Evolutionary conservation across 108 stramenopile species (phyloP).

Genomic region (Bacterosira constricta): DNA sequence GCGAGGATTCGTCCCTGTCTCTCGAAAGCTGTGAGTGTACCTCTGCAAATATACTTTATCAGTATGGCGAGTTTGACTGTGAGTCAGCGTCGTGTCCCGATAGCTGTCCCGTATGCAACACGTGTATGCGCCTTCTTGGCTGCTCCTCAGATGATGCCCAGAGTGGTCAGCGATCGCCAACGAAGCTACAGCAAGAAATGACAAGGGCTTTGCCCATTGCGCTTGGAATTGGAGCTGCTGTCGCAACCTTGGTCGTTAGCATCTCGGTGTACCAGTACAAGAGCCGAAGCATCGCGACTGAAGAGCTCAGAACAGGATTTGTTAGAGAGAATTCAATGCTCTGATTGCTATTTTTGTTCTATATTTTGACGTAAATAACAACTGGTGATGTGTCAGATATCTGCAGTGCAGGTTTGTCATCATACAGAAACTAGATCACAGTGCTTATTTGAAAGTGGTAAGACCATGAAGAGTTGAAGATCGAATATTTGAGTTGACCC

Average conservation of each 20-base stretch:
- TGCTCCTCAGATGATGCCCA: background rate
- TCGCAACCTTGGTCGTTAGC: background rate
- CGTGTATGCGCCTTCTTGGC: constrained; percentile 49
- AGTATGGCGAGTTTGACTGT: constrained; percentile 48
- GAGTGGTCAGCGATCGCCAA: background rate
- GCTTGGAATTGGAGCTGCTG: constrained; percentile 12
- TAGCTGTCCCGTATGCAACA: constrained; percentile 59
- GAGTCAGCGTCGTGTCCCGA: constrained; percentile 43
- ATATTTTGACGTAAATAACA: too few relatives aligned
- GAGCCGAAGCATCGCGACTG: too few relatives aligned
- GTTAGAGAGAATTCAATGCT: too few relatives aligned
- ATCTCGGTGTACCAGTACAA: background rate
- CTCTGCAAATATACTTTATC: constrained; percentile 58
- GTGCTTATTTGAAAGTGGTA: too few relatives aligned
- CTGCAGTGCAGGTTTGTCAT: too few relatives aligned
- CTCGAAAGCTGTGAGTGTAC: constrained; percentile 53
- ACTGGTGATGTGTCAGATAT: too few relatives aligned
- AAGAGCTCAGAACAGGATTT: too few relatives aligned
- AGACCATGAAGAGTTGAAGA: too few relatives aligned
- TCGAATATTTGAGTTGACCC: too few relatives aligned
- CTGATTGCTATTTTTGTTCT: too few relatives aligned
- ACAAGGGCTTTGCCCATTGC: constrained; percentile 9
- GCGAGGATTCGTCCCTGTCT: constrained; percentile 38
- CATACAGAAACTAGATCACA: too few relatives aligned
- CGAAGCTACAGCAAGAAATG: background rate